These are phyloP conservation scores for Suillus fuscotomentosus DNA, from an alignment of 768 basidiomycete genomes.

Conservation along the genomic window DNA sequence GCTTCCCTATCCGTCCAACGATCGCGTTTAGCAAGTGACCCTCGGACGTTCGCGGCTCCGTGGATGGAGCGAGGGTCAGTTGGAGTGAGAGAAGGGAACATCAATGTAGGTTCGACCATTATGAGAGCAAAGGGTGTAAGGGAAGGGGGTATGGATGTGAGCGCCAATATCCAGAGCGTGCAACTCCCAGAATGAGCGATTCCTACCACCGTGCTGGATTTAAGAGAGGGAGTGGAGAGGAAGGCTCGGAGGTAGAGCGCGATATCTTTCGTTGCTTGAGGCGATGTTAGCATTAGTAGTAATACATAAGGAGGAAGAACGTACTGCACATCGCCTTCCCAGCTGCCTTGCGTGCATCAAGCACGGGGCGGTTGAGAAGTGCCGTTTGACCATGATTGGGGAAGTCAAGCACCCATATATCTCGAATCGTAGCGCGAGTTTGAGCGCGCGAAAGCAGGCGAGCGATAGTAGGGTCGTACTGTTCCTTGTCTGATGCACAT, in stretches of 20 bases:
- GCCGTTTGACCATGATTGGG: constrained; percentile 38
- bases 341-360: constrained; percentile 22
- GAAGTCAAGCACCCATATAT: constrained; percentile 35
- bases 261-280: constrained; percentile 22
- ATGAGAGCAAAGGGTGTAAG: constrained; percentile 16
- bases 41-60: constrained; percentile 29
- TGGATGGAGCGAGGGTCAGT: constrained; percentile 27
- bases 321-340: constrained; percentile 20
- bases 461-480: constrained; percentile 22
- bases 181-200: constrained; percentile 29
- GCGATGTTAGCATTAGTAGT: neutral
- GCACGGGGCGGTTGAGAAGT: constrained; percentile 25
- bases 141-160: neutral
- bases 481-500: constrained; percentile 24
- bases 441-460: neutral
- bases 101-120: constrained; percentile 29
- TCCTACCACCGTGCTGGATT: constrained; percentile 21
- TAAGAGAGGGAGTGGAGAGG: constrained; percentile 21
- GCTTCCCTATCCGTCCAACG: constrained; percentile 23
- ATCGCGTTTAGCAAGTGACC: constrained; percentile 25
- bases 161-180: constrained; percentile 16
- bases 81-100: constrained; percentile 29
- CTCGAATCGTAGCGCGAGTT: constrained; percentile 17
- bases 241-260: constrained; percentile 24
- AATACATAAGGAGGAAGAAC: neutral